phyloP scores from a whole-genome alignment of 2,329 filamentous ascomycete genomes.

The Ilyonectria sp. region DNA sequence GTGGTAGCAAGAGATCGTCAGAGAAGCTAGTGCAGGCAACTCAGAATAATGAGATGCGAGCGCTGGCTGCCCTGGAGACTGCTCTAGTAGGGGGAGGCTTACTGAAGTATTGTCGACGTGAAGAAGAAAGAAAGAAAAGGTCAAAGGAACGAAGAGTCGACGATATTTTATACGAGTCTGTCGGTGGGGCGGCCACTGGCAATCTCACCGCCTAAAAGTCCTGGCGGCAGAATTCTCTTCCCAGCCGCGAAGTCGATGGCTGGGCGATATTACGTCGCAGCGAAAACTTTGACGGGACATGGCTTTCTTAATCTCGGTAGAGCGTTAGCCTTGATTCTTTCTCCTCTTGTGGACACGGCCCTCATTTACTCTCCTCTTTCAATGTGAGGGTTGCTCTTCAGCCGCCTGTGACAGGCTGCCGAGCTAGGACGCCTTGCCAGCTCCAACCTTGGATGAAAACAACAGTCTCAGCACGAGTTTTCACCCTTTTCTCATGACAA shows the following conservation, averaged over 20 bases:
- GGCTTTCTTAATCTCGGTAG: neutral
- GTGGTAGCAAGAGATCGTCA: neutral
- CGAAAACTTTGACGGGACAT: too few relatives aligned
- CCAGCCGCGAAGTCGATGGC: neutral
- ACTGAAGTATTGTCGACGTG: constrained; percentile 30
- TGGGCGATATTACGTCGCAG: neutral
- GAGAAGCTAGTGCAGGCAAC: neutral
- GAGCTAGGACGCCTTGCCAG: too few relatives aligned
- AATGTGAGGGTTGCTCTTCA: neutral
- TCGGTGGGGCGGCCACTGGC: neutral
- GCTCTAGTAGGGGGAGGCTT: constrained; percentile 6
- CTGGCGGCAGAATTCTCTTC: constrained; percentile 1
- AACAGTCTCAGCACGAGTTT: neutral
- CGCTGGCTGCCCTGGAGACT: neutral
- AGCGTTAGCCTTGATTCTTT: neutral
- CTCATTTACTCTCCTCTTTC: neutral
- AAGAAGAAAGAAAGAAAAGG: constrained; percentile 18
- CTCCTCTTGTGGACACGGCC: neutral
- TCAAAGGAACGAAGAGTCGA: neutral
- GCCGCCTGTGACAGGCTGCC: too few relatives aligned
- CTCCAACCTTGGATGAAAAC: too few relatives aligned
- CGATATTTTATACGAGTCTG: neutral
- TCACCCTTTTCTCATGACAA: neutral
- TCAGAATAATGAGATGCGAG: neutral
- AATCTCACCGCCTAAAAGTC: constrained; percentile 6